A percentile compares a stretch with the other conserved stretches of the same genome.
Conservation (phyloP, 192 early-diverging fungal species). For the Rhizophagus prolifer region DNA sequence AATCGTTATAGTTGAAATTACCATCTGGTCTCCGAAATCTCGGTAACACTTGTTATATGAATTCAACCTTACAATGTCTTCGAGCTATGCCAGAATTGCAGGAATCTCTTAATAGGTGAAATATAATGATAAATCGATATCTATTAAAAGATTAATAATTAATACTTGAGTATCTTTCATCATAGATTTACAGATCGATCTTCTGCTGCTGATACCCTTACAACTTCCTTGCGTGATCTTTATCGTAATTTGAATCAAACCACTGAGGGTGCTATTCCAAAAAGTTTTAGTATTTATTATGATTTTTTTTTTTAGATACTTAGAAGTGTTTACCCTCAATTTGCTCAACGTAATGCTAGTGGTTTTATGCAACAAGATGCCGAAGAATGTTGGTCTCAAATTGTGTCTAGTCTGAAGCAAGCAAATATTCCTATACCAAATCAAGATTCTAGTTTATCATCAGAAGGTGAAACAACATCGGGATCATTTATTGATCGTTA, state of each 20-base stretch:
- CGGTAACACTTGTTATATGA: slow-evolving; percentile 92
- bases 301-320: slow-evolving; percentile 48
- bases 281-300: background rate
- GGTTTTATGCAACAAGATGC: slow-evolving; percentile 95
- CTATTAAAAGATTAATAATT: background rate
- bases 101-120: slow-evolving; percentile 54
- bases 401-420: slow-evolving; percentile 71
- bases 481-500: slow-evolving; percentile 73
- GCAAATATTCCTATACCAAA: slow-evolving; percentile 40
- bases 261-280: slow-evolving; percentile 72
- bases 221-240: slow-evolving; percentile 68
- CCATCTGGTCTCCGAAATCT: slow-evolving; percentile 89
- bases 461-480: background rate
- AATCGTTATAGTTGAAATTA: slow-evolving; percentile 67
- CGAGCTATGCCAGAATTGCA: slow-evolving; percentile 84
- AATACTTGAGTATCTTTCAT: slow-evolving; percentile 27
- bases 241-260: slow-evolving; percentile 70
- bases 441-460: slow-evolving; percentile 20
- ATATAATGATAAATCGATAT: background rate
- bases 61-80: slow-evolving; percentile 91
- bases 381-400: slow-evolving; percentile 94
- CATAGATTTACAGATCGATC: slow-evolving; percentile 48
- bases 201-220: slow-evolving; percentile 56
- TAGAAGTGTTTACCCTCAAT: slow-evolving; percentile 81
- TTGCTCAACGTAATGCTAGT: slow-evolving; percentile 72